Evolutionary conservation across 2,329 filamentous ascomycete species (phyloP), one percentile per base, ranked within the genome.

Genomic region (Byssoonygena ceratinophila): DNA sequence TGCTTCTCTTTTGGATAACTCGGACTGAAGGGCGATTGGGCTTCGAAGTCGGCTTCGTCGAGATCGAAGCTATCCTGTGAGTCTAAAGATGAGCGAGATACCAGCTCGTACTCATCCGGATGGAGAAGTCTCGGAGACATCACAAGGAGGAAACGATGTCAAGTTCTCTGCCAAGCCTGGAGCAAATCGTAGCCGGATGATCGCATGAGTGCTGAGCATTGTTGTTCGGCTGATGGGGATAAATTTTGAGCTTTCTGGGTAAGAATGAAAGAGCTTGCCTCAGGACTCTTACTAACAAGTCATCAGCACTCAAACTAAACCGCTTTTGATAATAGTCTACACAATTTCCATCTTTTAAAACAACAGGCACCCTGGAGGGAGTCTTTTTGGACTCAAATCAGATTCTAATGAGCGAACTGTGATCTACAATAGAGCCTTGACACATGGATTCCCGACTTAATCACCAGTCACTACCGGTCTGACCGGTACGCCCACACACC

Each of bases 81-180:
- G 51, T 71, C 69, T 23, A 64, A 39, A 1, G 69, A 71, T 4
- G 69, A 70, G 7, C 67, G 66, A 51, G 62, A 61, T 29, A 60
- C 66, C 34, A 71, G 63, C 60, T 71, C 68, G 55, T 70, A 71
- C 58, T 70, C 68, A 55, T 71, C 67, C 14, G 68, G 68, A 53
- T 69, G 64, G 22, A 69, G 61, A 41, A 70, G 61, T 54, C 65
- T 67, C 41, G 63, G 58, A 46, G 51, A 34, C 50, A 52, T 46
- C 41, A 34, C 41, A 41, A 11, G n/a, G 36, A 5, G 39, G 20
- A 37, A 37, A 18, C 4, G 6, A n/a, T 29, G 11, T 12, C 18
- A 9, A 12, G 31, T 12, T n/a, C 29, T 48, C 18, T 39, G 34
- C 32, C 46, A 23, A 43, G 16, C 18, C 27, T 41, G 29, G 8